Conservation (phyloP, 495 filamentous ascomycete genomes). For the Pseudoneurospora amorphoporcata region DNA sequence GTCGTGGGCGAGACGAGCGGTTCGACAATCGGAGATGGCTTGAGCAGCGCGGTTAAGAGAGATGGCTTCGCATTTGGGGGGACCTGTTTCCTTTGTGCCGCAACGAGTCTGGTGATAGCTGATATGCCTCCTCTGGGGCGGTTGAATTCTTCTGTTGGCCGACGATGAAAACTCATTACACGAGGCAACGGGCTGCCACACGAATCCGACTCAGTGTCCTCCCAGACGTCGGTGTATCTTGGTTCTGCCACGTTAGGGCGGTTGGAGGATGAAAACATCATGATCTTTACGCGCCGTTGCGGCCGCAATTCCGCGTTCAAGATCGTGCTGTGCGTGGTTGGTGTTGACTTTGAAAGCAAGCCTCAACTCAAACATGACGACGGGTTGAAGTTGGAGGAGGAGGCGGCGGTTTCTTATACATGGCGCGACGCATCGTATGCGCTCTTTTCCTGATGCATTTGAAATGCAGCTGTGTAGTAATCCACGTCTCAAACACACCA, state of each 20-base stretch:
- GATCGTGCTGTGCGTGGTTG: neutral
- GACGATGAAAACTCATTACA: neutral
- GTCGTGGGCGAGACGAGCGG: neutral
- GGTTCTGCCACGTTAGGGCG: neutral
- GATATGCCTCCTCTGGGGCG: neutral
- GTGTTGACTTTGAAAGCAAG: neutral
- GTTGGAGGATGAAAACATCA: neutral
- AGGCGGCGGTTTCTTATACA: neutral
- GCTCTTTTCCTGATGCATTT: neutral
- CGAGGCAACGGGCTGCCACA: neutral
- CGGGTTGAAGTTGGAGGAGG: neutral
- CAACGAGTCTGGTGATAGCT: neutral
- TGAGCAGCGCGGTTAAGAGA: neutral
- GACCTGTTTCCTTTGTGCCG: neutral
- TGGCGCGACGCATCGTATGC: neutral
- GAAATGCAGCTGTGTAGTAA: neutral
- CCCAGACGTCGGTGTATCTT: neutral
- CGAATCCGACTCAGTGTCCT: neutral
- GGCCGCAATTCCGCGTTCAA: neutral
- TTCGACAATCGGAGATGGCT: neutral
- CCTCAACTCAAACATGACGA: neutral
- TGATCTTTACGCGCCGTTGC: neutral
- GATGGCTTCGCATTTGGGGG: neutral
- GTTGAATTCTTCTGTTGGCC: neutral
- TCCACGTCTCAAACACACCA: neutral